Base-by-base conservation (phyloP, 1,284 basidiomycete genomes). In the Wallemia hederae region DNA sequence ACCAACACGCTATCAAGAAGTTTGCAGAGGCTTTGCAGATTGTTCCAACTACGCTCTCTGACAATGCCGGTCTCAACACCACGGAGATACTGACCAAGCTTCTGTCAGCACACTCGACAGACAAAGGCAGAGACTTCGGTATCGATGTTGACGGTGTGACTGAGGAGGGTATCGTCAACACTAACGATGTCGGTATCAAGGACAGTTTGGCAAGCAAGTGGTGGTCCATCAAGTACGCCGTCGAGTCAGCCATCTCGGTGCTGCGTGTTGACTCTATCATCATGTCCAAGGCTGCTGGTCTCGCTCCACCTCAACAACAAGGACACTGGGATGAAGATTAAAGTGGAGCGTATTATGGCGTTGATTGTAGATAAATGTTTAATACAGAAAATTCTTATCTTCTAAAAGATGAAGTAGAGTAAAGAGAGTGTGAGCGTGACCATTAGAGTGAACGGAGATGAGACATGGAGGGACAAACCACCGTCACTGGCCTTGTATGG, bases 181-280 rank as follows among this genome's bases (percentile, higher is more conserved):
- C 75, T 22, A 75, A 83, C 1, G 71, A 75, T 27, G 75, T 80
- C 62, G 74, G 76, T 70, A 86, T 90, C 64, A 77, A 80, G 62
- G 89, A 94, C 69, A 82, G 89, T 25, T 75, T 94, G 1, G 83
- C 82, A 7, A 85, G 86, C 19, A 94, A 92, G 71, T 75, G 80
- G 9, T 94, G 89, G 88, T 87, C 88, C 0, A 78, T 94, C 64
- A 76, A 79, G 63, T 79, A 90, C 27, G 89, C 84, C 17, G 91
- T 90, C 0, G 91, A 94, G 69, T 91, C 94, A 2, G 94, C 94
- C 1, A 80, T 91, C 60, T 82, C 85, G 0, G 89, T 99, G 24
- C 78, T 99, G 58, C 84, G 83, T 62, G 94, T 99, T 11, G 94
- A 99, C 72, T 87, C 85, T 66, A 96, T 97, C 72, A 98, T 98